Conservation (phyloP, 139 green algal species). For the Coelastrella sp. region DNA sequence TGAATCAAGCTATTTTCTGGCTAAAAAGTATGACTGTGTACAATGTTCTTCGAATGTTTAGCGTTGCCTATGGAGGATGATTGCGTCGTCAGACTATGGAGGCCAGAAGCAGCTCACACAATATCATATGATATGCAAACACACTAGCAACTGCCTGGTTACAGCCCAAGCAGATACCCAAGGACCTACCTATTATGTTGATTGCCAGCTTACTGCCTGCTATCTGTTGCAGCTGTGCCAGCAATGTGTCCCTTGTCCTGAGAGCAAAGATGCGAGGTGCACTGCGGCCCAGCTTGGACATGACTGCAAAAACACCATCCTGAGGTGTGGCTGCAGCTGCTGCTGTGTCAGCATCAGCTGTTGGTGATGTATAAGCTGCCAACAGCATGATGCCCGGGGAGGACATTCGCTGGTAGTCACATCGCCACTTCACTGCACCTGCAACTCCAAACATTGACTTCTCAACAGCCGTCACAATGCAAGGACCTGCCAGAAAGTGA, state of each 20-base stretch:
- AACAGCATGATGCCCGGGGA: constrained; percentile 60
- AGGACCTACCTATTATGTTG: constrained; percentile 45
- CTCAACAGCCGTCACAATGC: too few species aligned
- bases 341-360: background rate
- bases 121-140: too few species aligned
- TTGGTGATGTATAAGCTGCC: background rate
- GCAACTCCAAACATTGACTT: background rate
- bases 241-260: constrained; percentile 46
- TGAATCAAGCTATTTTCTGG: too few species aligned
- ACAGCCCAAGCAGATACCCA: background rate
- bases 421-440: constrained; percentile 59
- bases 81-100: too few species aligned
- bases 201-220: constrained; percentile 50
- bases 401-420: constrained; percentile 62
- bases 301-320: constrained; percentile 64
- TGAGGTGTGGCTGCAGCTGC: background rate
- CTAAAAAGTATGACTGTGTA: too few species aligned
- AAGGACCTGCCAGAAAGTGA: too few species aligned
- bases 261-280: constrained; percentile 64
- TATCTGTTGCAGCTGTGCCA: constrained; percentile 53
- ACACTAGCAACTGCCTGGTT: background rate
- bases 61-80: too few species aligned
- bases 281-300: constrained; percentile 52
- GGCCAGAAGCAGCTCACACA: background rate
- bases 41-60: too few species aligned